Evolutionary conservation across 2,329 filamentous ascomycete species (phyloP).

Genomic region (Coniochaeta pulveracea): DNA sequence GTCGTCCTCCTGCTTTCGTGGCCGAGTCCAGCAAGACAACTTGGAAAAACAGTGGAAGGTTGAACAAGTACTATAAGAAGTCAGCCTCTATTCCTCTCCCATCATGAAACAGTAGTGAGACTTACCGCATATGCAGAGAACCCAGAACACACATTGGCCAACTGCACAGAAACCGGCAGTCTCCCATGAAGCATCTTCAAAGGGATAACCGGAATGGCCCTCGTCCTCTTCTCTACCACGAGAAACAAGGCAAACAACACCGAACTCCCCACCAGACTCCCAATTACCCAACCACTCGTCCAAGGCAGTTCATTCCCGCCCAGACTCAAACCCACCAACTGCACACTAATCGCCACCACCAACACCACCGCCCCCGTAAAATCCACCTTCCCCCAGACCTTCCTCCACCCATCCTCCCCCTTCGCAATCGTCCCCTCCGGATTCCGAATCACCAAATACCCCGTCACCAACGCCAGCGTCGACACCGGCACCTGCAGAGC

Average conservation of each 20-base stretch:
- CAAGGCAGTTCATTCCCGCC: constrained; percentile 45
- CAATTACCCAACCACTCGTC: constrained; percentile 34
- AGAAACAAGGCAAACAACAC: constrained; percentile 32
- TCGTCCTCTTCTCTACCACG: constrained; percentile 33
- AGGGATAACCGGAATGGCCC: constrained; percentile 41
- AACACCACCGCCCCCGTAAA: constrained; percentile 44
- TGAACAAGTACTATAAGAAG: constrained; percentile 46
- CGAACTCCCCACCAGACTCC: constrained; percentile 29
- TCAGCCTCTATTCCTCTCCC: not conserved
- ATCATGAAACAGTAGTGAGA: constrained; percentile 7
- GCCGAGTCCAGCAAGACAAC: constrained; percentile 53
- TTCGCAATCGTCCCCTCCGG: constrained; percentile 20
- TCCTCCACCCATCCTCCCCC: constrained; percentile 16
- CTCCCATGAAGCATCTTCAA: constrained; percentile 44
- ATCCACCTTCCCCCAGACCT: constrained; percentile 44
- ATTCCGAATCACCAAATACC: constrained; percentile 39
- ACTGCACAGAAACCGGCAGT: constrained; percentile 41
- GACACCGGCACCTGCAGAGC: constrained; percentile 51
- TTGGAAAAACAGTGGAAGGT: constrained; percentile 60
- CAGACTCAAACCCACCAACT: constrained; percentile 42
- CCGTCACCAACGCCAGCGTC: constrained; percentile 38
- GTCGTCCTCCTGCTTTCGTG: constrained; percentile 50
- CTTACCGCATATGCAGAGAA: constrained; percentile 51
- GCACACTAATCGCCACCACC: constrained; percentile 44
- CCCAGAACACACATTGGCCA: constrained; percentile 48